Evolutionary conservation across 768 basidiomycete species (phyloP), one percentile per base, ranked within the genome.

Genomic region (Amanita rubescens): DNA sequence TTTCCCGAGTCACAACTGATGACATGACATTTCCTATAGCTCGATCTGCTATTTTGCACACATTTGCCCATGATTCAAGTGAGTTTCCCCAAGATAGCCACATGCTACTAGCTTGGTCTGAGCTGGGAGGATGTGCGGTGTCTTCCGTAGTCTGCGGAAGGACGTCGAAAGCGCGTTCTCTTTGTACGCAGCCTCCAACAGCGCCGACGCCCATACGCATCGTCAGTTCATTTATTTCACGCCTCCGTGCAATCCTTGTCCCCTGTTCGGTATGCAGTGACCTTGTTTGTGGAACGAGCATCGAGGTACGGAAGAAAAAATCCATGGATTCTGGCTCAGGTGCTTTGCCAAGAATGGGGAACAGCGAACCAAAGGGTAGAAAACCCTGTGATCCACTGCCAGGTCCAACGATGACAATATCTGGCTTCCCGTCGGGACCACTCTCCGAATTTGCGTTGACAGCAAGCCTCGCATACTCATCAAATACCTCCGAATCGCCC

Each of bases 151-250:
- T 24, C 7, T 35, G 37, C 12, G 52, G 41, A 27, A 64, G 60
- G 44, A 57, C 57, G n/a, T 61, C 55, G 20, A 58, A 58, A 9
- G 71, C 73, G 54, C 69, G 63, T 30, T 67, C 63, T 24, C 64
- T 58, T 42, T 81, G 82, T 5, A 90, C 62, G 6, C 71, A 60
- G 10, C 90, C 91, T 9, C 90, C 90, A 6, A 90, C 75, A 0
- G 79, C 78, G 32, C 85, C 87, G 34, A 91, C 74, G 5, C 81
- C 90, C 82, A 90, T 89, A n/a, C 87, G 80, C 75, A 90, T 85
- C 0, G 80, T 83, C 42, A 93, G 69, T 60, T 89, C 84, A 63
- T 93, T 93, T 51, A 90, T 80, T 59, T 91, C 85, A 53, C 80
- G 73, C 54, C 90, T 74, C 33, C 90, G 72, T 3, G 71, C 68